A percentile compares a stretch with the other conserved stretches of the same genome.
Evolutionary conservation across 2,329 filamentous ascomycete genomes (phyloP).

Genomic region (Colletotrichum truncatum): DNA sequence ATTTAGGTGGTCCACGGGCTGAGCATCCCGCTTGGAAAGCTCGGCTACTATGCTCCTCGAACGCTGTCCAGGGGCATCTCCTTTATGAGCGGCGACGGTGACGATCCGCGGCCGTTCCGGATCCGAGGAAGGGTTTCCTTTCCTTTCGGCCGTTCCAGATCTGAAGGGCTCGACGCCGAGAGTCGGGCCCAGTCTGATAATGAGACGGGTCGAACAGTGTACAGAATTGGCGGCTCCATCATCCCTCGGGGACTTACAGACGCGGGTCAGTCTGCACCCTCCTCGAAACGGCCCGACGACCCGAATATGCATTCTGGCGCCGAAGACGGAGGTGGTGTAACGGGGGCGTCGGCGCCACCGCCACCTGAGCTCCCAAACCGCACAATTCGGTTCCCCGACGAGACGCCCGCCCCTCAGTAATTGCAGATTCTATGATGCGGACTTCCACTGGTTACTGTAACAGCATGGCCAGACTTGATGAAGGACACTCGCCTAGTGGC

Average conservation of each 20-base stretch:
- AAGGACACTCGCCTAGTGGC: background rate
- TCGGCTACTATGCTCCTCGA: constrained; percentile 69
- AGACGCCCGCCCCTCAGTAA: constrained; percentile 31
- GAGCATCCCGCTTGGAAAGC: constrained; percentile 79
- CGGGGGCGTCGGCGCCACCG: constrained; percentile 37
- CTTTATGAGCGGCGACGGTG: constrained; percentile 33
- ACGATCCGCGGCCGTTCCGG: constrained; percentile 35
- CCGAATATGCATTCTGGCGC: too few species aligned
- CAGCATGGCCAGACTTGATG: background rate
- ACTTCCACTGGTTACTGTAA: background rate
- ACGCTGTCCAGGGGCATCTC: constrained; percentile 56
- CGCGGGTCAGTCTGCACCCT: background rate
- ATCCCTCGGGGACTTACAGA: constrained; percentile 35
- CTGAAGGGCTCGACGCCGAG: constrained; percentile 4
- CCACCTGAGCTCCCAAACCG: constrained; percentile 36
- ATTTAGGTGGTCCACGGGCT: constrained; percentile 79
- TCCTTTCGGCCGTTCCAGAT: constrained; percentile 30
- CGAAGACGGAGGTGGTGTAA: constrained; percentile 30
- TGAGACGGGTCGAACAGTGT: constrained; percentile 38
- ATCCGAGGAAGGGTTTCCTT: constrained; percentile 41
- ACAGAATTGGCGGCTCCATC: constrained; percentile 50
- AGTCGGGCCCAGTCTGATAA: constrained; percentile 9
- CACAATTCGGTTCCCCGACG: constrained; percentile 56
- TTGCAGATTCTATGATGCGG: constrained; percentile 1
- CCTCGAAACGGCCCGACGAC: background rate